Percentiles rank a stretch among this genome's conserved stretches.
Evolutionary conservation across 352 stramenopile genomes (phyloP).

Genomic region (Phytophthora megakarya): DNA sequence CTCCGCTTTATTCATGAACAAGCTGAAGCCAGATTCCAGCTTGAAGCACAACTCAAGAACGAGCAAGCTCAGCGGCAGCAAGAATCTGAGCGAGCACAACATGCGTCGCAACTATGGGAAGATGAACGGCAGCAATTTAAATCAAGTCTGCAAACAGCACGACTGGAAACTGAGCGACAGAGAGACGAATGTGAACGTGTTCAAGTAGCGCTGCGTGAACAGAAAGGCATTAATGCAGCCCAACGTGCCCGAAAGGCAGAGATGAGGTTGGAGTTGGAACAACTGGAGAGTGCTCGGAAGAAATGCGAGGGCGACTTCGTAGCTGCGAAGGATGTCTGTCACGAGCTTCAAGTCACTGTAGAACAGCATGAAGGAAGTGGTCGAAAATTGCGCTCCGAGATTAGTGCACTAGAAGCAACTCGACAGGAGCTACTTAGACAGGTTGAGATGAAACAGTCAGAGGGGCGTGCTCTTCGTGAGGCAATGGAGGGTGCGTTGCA

Average conservation of each 20-base stretch:
- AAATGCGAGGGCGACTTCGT: slow-evolving; percentile 55
- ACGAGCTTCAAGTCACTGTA: slow-evolving; percentile 49
- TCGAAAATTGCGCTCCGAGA: slow-evolving; percentile 24
- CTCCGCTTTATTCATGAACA: slow-evolving; percentile 82
- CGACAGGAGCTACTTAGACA: slow-evolving; percentile 42
- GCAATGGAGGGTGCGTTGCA: slow-evolving; percentile 74
- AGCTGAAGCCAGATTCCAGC: slow-evolving; percentile 66
- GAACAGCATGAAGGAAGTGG: slow-evolving; percentile 43
- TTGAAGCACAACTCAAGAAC: slow-evolving; percentile 59
- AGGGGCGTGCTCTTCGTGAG: slow-evolving; percentile 54
- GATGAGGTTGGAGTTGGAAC: slow-evolving; percentile 43
- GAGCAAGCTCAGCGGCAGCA: slow-evolving; percentile 49
- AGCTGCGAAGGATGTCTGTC: slow-evolving; percentile 56
- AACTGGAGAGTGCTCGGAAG: slow-evolving; percentile 31
- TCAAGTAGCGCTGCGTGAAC: slow-evolving; percentile 28
- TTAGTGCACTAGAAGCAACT: slow-evolving; percentile 35
- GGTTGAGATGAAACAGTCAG: slow-evolving; percentile 48
- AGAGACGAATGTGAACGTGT: slow-evolving; percentile 40
- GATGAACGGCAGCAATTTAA: slow-evolving; percentile 54
- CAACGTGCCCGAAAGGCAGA: slow-evolving; percentile 43
- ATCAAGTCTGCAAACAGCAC: slow-evolving; percentile 35
- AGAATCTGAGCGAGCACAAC: slow-evolving; percentile 39
- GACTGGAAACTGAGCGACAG: slow-evolving; percentile 37
- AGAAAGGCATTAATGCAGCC: slow-evolving; percentile 42
- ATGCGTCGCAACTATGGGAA: slow-evolving; percentile 41